phyloP scores from a whole-genome alignment of 306 rosid species.

The Senna siamea region DNA sequence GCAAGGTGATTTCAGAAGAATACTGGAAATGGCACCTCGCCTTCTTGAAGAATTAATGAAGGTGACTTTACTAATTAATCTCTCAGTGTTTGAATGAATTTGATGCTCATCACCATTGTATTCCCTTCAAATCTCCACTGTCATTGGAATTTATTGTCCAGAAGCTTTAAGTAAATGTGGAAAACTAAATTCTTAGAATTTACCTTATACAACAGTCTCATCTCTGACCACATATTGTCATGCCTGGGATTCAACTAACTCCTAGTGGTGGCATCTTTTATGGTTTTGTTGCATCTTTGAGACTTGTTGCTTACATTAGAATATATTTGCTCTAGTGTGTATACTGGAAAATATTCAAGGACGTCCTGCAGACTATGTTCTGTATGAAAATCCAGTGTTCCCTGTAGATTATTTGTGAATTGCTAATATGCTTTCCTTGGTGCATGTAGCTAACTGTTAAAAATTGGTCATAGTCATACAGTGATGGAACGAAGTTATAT shows the following conservation, averaged over 20 bases:
- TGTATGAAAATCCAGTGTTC: not conserved
- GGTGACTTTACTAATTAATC: constrained; percentile 52
- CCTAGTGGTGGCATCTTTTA: not conserved
- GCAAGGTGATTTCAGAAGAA: constrained; percentile 76
- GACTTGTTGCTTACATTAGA: not conserved
- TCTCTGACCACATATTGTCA: not conserved
- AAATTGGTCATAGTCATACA: no score
- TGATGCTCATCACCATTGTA: constrained; percentile 3
- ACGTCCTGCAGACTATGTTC: not conserved
- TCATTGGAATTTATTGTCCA: not conserved
- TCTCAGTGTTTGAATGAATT: constrained; percentile 30
- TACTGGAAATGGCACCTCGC: constrained; percentile 89
- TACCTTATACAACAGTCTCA: not conserved
- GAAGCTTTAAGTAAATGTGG: constrained; percentile 3
- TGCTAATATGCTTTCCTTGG: constrained; percentile 21
- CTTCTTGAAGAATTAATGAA: constrained; percentile 98
- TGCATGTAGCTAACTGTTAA: not conserved
- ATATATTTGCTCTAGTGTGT: not conserved
- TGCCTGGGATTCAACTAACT: constrained; percentile 8
- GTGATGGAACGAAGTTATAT: no score
- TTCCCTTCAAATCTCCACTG: constrained; percentile 9
- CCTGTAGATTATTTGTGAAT: not conserved
- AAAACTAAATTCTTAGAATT: constrained; percentile 11
- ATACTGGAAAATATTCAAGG: constrained; percentile 1
- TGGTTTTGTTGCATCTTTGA: constrained; percentile 12